Percentiles rank a stretch among this genome's conserved stretches.
These are phyloP conservation scores for Asterophora lycoperdoides DNA, from an alignment of 768 basidiomycete genomes.

Conservation along the genomic window DNA sequence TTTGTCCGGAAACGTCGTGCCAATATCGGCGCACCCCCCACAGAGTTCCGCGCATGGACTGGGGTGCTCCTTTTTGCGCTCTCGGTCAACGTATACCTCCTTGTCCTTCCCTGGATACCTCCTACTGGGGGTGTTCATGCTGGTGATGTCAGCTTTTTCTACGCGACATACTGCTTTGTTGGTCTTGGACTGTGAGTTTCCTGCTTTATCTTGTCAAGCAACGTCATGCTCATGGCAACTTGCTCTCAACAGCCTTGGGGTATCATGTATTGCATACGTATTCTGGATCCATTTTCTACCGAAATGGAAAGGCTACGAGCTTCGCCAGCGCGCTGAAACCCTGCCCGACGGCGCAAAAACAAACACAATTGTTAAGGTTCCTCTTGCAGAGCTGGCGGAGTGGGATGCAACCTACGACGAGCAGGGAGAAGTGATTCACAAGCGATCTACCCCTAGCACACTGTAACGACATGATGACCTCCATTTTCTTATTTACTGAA, in stretches of 20 bases:
- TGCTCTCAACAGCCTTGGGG: conserved; percentile 20
- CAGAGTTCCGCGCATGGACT: conserved; percentile 37
- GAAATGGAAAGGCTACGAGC: conserved; percentile 36
- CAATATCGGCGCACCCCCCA: conserved; percentile 27
- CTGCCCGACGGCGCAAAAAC: conserved; percentile 32
- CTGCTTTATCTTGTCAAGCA: not conserved
- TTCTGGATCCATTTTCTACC: conserved; percentile 40
- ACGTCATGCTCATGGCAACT: not conserved
- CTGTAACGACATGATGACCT: too few species aligned
- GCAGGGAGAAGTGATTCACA: conserved; percentile 25
- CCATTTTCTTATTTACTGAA: too few species aligned
- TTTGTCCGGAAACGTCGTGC: conserved; percentile 30
- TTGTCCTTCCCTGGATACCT: conserved; percentile 39
- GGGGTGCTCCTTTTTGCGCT: conserved; percentile 30
- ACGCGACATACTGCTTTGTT: conserved; percentile 38
- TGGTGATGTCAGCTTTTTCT: conserved; percentile 41
- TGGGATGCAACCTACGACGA: conserved; percentile 35
- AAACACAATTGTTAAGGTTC: conserved; percentile 28
- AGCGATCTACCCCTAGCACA: not conserved
- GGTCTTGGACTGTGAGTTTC: conserved; percentile 31
- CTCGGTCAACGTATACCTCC: conserved; percentile 36
- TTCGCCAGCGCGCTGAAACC: conserved; percentile 43
- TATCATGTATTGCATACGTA: conserved; percentile 28
- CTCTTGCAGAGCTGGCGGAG: conserved; percentile 25
- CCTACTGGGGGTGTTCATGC: conserved; percentile 33